Conservation (phyloP, 805 yeast genomes). For the Schizosaccharomyces osmophilus region DNA sequence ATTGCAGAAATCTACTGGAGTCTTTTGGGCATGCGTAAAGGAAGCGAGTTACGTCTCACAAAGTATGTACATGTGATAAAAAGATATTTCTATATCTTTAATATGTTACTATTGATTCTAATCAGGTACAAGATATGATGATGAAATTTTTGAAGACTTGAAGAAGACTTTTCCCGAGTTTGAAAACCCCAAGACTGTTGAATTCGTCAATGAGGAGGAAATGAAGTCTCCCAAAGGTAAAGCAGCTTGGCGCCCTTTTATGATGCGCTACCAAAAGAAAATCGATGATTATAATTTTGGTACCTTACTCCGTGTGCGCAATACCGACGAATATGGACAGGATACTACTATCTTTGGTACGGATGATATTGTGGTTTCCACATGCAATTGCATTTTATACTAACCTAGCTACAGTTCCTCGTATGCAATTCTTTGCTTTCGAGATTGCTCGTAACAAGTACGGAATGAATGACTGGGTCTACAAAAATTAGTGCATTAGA, state of each 20-base stretch:
- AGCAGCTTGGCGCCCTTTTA: conserved; percentile 71
- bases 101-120: conserved; percentile 3
- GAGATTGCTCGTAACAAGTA: conserved; percentile 81
- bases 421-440: conserved; percentile 84
- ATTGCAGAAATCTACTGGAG: conserved; percentile 54
- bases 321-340: conserved; percentile 54
- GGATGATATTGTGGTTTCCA: conserved; percentile 2
- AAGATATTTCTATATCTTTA: background rate
- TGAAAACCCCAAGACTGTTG: conserved; percentile 28
- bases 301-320: conserved; percentile 57
- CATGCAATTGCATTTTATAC: background rate
- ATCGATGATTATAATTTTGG: conserved; percentile 90
- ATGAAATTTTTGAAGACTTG: conserved; percentile 18
- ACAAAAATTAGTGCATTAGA: conserved; percentile 3
- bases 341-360: conserved; percentile 54
- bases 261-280: conserved; percentile 53
- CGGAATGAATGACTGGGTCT: conserved; percentile 81
- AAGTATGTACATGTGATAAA: conserved; percentile 3
- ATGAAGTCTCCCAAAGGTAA: conserved; percentile 65
- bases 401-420: conserved; percentile 19
- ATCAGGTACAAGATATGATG: conserved; percentile 11
- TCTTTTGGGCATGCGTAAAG: conserved; percentile 45
- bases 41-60: conserved; percentile 41
- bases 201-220: conserved; percentile 43
- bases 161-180: conserved; percentile 73